Percentiles rank a stretch among this genome's conserved stretches.
Evolutionary conservation across 106 monocot genomes (phyloP).

Genomic region (Phalaenopsis equestris): DNA sequence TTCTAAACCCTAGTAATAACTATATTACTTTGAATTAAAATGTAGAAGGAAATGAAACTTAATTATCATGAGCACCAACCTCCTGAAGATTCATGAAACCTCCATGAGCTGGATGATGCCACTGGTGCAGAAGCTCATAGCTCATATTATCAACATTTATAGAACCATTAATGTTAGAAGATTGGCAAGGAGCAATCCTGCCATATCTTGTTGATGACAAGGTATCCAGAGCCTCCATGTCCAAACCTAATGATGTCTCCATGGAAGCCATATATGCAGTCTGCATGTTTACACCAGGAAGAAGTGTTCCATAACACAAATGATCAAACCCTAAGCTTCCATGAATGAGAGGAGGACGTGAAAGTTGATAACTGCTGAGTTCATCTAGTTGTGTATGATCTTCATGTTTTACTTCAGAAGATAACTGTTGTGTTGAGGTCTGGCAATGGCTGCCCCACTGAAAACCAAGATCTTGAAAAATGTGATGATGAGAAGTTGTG

Average conservation of each 20-base stretch:
- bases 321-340: neutral
- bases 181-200: neutral
- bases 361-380: neutral
- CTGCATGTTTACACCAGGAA: neutral
- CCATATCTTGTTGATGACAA: neutral
- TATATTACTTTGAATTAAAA: too few relatives aligned
- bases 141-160: neutral
- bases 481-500: neutral
- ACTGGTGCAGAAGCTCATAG: neutral
- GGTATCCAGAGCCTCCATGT: neutral
- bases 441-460: conserved; percentile 6
- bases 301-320: neutral
- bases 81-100: neutral
- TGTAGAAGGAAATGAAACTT: too few relatives aligned
- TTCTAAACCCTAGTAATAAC: too few relatives aligned
- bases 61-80: neutral
- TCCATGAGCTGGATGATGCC: neutral
- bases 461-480: conserved; percentile 25
- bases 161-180: neutral
- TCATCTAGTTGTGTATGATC: neutral
- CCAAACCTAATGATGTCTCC: neutral
- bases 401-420: neutral
- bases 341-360: neutral
- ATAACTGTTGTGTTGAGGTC: neutral
- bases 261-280: neutral